phyloP scores from a whole-genome alignment of 768 basidiomycete genomes.

The Rhodotorula babjevae region DNA sequence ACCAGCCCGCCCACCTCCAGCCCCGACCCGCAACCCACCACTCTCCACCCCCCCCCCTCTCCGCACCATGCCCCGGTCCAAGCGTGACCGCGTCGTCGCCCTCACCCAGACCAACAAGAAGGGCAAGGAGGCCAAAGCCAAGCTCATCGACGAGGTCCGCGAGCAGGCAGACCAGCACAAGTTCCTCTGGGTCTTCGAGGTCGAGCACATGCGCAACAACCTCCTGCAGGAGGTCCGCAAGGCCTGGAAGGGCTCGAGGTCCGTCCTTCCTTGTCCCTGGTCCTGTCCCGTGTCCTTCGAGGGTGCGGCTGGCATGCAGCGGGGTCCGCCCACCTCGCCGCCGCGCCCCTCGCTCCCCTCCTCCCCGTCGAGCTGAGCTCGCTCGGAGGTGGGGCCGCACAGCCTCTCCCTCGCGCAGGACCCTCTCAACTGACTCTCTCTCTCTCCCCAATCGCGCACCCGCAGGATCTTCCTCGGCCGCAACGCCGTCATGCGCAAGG shows the following conservation, averaged over 20 bases:
- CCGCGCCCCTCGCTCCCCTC: not conserved
- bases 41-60: not conserved
- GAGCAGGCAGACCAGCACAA: conserved; percentile 79
- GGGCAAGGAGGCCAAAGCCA: conserved; percentile 75
- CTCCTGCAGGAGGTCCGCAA: conserved; percentile 88
- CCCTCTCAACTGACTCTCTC: too few species aligned
- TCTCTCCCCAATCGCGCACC: not conserved
- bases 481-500: conserved; percentile 83
- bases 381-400: not conserved
- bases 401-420: not conserved
- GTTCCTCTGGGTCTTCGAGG: conserved; percentile 92
- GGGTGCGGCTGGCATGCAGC: too few species aligned
- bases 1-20: not conserved
- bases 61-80: conserved; percentile 39
- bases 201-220: conserved; percentile 91
- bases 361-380: not conserved
- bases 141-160: conserved; percentile 63
- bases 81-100: conserved; percentile 59
- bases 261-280: conserved; percentile 52
- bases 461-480: conserved; percentile 42
- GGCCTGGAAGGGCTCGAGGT: conserved; percentile 80
- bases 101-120: conserved; percentile 92
- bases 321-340: not conserved
- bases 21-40: not conserved
- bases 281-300: not conserved